These are phyloP conservation scores for Yamadazyma sp. DNA, from an alignment of 1,139 yeast species.

Conservation along the genomic window DNA sequence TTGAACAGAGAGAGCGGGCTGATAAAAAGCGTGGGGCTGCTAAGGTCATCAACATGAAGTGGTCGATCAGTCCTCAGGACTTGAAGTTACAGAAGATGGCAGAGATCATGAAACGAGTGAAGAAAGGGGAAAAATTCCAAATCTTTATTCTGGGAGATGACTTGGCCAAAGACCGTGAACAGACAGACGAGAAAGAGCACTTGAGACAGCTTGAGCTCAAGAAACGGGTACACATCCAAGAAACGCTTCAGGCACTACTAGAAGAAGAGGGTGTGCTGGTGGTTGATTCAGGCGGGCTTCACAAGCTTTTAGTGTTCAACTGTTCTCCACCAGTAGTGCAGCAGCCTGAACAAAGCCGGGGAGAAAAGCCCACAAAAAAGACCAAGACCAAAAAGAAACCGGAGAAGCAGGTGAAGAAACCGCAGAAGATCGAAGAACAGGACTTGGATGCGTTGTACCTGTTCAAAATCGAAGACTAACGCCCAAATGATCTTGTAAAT, in stretches of 20 bases:
- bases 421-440: constrained; percentile 22
- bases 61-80: constrained; percentile 44
- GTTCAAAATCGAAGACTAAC: constrained; percentile 40
- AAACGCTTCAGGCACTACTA: constrained; percentile 25
- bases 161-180: constrained; percentile 3
- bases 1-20: constrained; percentile 28
- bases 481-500: not conserved
- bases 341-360: constrained; percentile 6
- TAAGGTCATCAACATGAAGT: constrained; percentile 33
- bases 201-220: constrained; percentile 26
- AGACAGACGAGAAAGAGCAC: constrained; percentile 10
- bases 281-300: constrained; percentile 31
- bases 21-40: constrained; percentile 40
- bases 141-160: constrained; percentile 29
- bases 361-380: constrained; percentile 16
- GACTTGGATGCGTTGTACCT: constrained; percentile 45
- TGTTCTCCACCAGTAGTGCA: constrained; percentile 18
- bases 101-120: constrained; percentile 33
- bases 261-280: constrained; percentile 31
- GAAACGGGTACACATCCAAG: constrained; percentile 30
- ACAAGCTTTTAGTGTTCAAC: constrained; percentile 19
- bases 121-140: constrained; percentile 35
- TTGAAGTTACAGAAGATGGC: constrained; percentile 36
- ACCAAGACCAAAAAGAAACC: constrained; percentile 15
- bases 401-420: constrained; percentile 8